These are phyloP conservation scores for Lasiosphaeris hirsuta DNA, from an alignment of 495 filamentous ascomycete genomes.

Conservation along the genomic window DNA sequence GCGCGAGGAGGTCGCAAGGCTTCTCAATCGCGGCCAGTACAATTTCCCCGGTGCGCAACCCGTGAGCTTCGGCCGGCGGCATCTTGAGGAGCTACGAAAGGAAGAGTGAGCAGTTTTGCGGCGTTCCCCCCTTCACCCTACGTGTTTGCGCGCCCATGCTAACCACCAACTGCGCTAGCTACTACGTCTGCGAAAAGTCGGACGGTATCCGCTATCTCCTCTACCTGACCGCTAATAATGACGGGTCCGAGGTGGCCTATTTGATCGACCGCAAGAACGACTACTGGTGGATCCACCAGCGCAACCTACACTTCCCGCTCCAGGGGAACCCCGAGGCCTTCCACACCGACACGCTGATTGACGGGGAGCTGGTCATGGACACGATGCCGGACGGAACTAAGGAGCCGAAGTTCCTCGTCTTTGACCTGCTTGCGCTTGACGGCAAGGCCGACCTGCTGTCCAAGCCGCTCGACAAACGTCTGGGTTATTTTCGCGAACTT, in stretches of 20 bases:
- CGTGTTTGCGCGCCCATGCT: not conserved
- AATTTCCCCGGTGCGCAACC: conserved; percentile 92
- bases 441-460: conserved; percentile 68
- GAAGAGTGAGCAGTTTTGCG: conserved; percentile 56
- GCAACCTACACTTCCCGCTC: conserved; percentile 75
- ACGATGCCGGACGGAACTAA: conserved; percentile 55
- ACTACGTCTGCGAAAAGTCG: conserved; percentile 97
- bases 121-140: not conserved
- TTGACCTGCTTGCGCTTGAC: conserved; percentile 86
- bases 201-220: conserved; percentile 93
- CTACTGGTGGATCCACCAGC: conserved; percentile 71
- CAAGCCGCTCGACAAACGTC: conserved; percentile 75
- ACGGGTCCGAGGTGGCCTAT: conserved; percentile 60
- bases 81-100: conserved; percentile 71
- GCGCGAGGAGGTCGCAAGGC: conserved; percentile 67
- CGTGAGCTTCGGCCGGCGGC: conserved; percentile 77
- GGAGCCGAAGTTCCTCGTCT: conserved; percentile 81
- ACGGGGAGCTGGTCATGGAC: conserved; percentile 91
- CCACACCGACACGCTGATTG: conserved; percentile 78
- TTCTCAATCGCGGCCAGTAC: conserved; percentile 64
- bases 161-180: conserved; percentile 42
- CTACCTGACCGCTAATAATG: conserved; percentile 65
- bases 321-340: conserved; percentile 58
- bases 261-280: conserved; percentile 97
- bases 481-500: conserved; percentile 78